Evolutionary conservation across 2,329 filamentous ascomycete species (phyloP), one percentile per base, ranked within the genome.

Genomic region (Alternaria rosae): DNA sequence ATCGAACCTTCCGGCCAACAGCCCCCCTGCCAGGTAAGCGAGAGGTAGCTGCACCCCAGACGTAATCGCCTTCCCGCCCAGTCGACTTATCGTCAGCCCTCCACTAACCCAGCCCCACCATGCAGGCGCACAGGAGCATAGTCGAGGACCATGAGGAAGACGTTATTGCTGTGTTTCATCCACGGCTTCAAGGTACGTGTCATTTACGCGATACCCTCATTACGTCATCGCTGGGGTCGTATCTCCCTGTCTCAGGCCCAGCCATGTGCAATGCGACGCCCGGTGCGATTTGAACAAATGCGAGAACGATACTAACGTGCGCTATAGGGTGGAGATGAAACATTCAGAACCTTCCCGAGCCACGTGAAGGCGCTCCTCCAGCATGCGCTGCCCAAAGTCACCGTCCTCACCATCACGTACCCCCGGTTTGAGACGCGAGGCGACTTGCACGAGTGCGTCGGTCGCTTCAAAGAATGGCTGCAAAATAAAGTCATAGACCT

Each of bases 401-500:
- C 89, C 57, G 86, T 95, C 59, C 83, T 86, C 56, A 84, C 88
- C 32, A 81, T 92, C 51, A 87, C 91, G n/a, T 95, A 94, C 76
- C 92, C 92, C 32, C 88, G 87, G 69, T 95, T 90, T 78, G 92
- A 94, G 79, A 95, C 92, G n/a, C 84, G 90, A 61, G 92, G 92
- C 15, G 91, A 94, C 75, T 80, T 95, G 50, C 82, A 85, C 48
- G 86, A 90, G 64, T 91, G 89, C 75, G 91, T 94, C 61, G 83
- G 84, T 62, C 85, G 87, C 26, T 94, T 95, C 80, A 88, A 89
- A 67, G 89, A 92, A 80, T 95, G 92, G 91, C 87, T 98, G 15
- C 89, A 94, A 68, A 91, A 97, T 76, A 92, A 92, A 72, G 92
- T 98, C 71, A 97, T 98, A 71, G 95, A 98, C 78, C 84, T 97